Percentiles rank a stretch among this genome's conserved stretches.
These are phyloP conservation scores for Cyberlindnera nakhonratchasimensis DNA, from an alignment of 805 yeast species.

Conservation along the genomic window DNA sequence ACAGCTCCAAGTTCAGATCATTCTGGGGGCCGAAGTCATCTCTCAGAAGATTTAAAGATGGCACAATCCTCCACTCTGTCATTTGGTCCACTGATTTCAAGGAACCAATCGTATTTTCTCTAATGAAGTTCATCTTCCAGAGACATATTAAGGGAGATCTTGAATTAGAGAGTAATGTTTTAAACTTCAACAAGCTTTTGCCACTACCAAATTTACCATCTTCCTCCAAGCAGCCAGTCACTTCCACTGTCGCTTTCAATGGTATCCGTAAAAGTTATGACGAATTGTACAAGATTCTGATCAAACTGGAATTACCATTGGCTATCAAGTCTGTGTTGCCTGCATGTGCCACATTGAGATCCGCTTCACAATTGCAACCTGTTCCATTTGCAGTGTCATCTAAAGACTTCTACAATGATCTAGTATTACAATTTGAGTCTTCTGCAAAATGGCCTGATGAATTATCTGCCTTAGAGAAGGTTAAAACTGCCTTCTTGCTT, in stretches of 20 bases:
- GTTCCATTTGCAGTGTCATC: constrained; percentile 73
- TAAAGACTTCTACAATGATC: constrained; percentile 78
- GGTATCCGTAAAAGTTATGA: constrained; percentile 52
- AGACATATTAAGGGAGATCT: constrained; percentile 53
- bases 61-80: constrained; percentile 84
- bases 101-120: constrained; percentile 62
- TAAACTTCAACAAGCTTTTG: constrained; percentile 45
- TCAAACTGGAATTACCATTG: constrained; percentile 59
- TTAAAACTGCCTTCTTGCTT: constrained; percentile 85
- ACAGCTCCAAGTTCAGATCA: constrained; percentile 61
- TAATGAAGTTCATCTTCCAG: constrained; percentile 59
- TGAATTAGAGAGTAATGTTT: constrained; percentile 33
- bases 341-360: constrained; percentile 69
- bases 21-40: constrained; percentile 92
- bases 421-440: constrained; percentile 81
- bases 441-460: constrained; percentile 97
- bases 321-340: constrained; percentile 69
- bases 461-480: constrained; percentile 74
- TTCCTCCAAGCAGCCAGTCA: constrained; percentile 48
- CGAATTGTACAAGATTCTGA: constrained; percentile 48
- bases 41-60: constrained; percentile 89
- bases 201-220: constrained; percentile 63
- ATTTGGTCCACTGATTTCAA: constrained; percentile 66
- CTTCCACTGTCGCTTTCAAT: constrained; percentile 41
- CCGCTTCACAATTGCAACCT: constrained; percentile 73